phyloP scores from a whole-genome alignment of 768 basidiomycete genomes.

The Lactarius tabidus region DNA sequence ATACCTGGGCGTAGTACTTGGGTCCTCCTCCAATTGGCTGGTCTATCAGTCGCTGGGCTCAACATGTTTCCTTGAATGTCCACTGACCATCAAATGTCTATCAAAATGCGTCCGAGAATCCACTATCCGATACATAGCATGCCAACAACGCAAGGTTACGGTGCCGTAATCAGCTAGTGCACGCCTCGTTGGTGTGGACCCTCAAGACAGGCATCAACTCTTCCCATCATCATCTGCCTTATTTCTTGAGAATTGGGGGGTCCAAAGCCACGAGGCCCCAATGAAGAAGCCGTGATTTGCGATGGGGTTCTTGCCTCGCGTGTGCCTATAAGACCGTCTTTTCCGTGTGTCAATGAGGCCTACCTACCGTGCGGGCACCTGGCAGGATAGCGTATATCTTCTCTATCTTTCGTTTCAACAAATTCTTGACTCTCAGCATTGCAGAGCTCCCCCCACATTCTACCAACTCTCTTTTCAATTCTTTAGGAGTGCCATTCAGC shows the following conservation, averaged over 20 bases:
- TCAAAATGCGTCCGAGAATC: background rate
- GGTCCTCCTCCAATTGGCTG: background rate
- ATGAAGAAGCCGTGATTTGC: conserved; percentile 21
- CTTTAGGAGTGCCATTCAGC: background rate
- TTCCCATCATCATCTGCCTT: conserved; percentile 15
- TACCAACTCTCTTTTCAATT: background rate
- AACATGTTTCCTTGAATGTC: conserved; percentile 4
- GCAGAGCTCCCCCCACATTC: conserved; percentile 13
- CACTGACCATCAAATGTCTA: background rate
- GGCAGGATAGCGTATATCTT: conserved; percentile 15
- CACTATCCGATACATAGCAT: background rate
- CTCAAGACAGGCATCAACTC: conserved; percentile 7
- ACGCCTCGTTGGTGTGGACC: conserved; percentile 10
- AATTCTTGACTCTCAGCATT: conserved; percentile 16
- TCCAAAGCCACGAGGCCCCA: conserved; percentile 20
- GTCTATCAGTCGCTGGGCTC: background rate
- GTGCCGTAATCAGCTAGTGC: conserved; percentile 11
- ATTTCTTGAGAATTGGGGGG: conserved; percentile 17
- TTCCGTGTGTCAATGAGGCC: conserved; percentile 16
- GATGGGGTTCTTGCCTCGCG: conserved; percentile 16
- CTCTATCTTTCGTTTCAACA: conserved; percentile 9
- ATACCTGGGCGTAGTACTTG: background rate
- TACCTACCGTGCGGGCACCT: conserved; percentile 18
- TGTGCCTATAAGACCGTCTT: conserved; percentile 19
- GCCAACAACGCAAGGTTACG: conserved; percentile 1